Conservation (phyloP, 768 basidiomycete species). For the Tubosaeta sp. region DNA sequence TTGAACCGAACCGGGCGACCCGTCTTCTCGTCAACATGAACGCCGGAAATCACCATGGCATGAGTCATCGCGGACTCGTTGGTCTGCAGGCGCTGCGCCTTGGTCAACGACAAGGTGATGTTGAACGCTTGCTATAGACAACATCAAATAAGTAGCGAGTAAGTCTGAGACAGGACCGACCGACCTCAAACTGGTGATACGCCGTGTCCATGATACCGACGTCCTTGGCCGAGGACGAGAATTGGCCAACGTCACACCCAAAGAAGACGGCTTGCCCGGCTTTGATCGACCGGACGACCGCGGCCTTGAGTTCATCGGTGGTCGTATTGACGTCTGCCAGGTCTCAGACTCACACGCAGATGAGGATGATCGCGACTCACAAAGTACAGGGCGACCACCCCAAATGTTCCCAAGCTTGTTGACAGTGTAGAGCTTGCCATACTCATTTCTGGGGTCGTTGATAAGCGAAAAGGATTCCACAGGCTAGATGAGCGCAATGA, state of each 20-base stretch:
- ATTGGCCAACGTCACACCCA: constrained; percentile 93
- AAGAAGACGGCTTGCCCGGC: constrained; percentile 91
- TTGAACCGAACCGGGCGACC: constrained; percentile 88
- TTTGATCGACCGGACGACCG: constrained; percentile 81
- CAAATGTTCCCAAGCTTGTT: constrained; percentile 91
- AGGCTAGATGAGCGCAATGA: constrained; percentile 37
- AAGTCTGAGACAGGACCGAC: background rate
- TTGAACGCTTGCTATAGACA: constrained; percentile 70
- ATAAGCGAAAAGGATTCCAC: constrained; percentile 86
- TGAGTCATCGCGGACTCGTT: constrained; percentile 93
- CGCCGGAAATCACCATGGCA: constrained; percentile 82
- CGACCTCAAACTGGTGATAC: constrained; percentile 77
- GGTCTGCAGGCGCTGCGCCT: constrained; percentile 78
- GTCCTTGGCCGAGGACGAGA: constrained; percentile 50
- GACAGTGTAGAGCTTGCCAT: constrained; percentile 82
- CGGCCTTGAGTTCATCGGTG: constrained; percentile 73
- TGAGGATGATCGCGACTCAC: constrained; percentile 39
- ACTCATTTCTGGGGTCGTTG: constrained; percentile 88
- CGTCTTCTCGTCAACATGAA: constrained; percentile 68
- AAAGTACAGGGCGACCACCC: constrained; percentile 80
- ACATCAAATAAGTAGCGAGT: constrained; percentile 2
- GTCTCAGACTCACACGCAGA: background rate
- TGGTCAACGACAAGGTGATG: constrained; percentile 73
- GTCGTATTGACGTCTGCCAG: constrained; percentile 82
- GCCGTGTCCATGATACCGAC: constrained; percentile 85